phyloP scores from a whole-genome alignment of 345 rosid species.

The Isatis tinctoria region DNA sequence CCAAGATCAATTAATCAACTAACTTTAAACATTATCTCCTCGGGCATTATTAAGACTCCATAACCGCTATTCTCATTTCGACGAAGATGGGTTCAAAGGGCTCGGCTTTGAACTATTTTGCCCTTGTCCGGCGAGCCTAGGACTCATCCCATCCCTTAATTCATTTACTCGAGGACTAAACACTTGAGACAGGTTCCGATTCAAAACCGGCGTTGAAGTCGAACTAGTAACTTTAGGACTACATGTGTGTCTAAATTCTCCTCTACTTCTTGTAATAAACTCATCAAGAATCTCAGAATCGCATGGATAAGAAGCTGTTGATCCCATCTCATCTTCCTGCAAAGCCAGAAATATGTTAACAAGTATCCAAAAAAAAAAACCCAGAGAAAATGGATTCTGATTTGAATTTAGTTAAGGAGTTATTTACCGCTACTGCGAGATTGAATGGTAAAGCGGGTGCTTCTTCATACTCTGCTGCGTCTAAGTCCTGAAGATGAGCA shows the following conservation, averaged over 20 bases:
- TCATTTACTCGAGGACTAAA: slow-evolving; percentile 67
- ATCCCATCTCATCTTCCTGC: slow-evolving; percentile 57
- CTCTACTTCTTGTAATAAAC: slow-evolving; percentile 83
- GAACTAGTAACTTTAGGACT: slow-evolving; percentile 81
- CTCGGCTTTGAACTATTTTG: slow-evolving; percentile 52
- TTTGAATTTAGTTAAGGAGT: neutral
- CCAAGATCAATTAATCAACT: neutral
- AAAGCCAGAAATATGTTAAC: neutral
- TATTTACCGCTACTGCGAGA: slow-evolving; percentile 27
- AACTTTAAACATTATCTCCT: no score
- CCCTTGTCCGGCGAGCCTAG: slow-evolving; percentile 36
- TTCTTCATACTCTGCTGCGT: neutral
- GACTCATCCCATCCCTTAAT: slow-evolving; percentile 61
- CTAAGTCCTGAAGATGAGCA: neutral
- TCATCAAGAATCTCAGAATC: slow-evolving; percentile 80
- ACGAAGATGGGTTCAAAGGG: slow-evolving; percentile 42
- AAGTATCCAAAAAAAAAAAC: neutral
- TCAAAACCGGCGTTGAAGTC: slow-evolving; percentile 53
- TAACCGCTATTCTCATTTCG: slow-evolving; percentile 23
- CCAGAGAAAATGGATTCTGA: neutral
- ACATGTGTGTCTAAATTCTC: slow-evolving; percentile 69
- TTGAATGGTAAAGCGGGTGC: slow-evolving; percentile 8
- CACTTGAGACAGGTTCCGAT: slow-evolving; percentile 40
- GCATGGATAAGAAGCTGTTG: slow-evolving; percentile 49
- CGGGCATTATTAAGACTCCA: slow-evolving; percentile 7